Percentiles rank a stretch among this genome's conserved stretches.
Conservation (phyloP, 768 basidiomycete genomes). For the Russula abietina region DNA sequence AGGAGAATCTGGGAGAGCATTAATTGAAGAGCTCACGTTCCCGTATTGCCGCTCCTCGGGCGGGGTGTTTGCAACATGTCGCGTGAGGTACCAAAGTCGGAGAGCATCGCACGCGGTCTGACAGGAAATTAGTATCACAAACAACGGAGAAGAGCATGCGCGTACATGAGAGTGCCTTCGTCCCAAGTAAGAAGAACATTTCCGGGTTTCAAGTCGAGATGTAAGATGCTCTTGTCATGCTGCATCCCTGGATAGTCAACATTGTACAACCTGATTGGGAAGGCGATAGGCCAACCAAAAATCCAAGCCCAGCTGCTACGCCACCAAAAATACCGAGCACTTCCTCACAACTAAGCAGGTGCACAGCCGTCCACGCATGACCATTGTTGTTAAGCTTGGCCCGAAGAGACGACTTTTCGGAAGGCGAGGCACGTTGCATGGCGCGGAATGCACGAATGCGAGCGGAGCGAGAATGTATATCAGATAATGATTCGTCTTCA, state of each 20-base stretch:
- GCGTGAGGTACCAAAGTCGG: conserved; percentile 91
- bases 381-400: conserved; percentile 40
- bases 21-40: conserved; percentile 57
- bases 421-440: conserved; percentile 56
- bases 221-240: conserved; percentile 82
- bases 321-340: conserved; percentile 75
- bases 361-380: conserved; percentile 62
- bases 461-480: conserved; percentile 49
- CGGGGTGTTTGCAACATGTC: conserved; percentile 74
- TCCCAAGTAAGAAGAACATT: conserved; percentile 93
- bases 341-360: conserved; percentile 81
- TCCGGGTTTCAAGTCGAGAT: conserved; percentile 90
- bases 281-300: conserved; percentile 54
- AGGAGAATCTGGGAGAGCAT: not conserved
- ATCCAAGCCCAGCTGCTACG: conserved; percentile 79
- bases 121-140: not conserved
- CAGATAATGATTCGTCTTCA: conserved; percentile 22
- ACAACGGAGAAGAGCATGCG: conserved; percentile 27
- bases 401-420: conserved; percentile 57
- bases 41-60: conserved; percentile 85
- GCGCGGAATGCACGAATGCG: conserved; percentile 73
- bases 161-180: conserved; percentile 74
- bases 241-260: conserved; percentile 29
- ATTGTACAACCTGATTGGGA: no score
- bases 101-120: conserved; percentile 90